Percentiles rank a stretch among this genome's conserved stretches.
Evolutionary conservation across 148 eudicot genomes (phyloP).

Genomic region (Cornus kousa): DNA sequence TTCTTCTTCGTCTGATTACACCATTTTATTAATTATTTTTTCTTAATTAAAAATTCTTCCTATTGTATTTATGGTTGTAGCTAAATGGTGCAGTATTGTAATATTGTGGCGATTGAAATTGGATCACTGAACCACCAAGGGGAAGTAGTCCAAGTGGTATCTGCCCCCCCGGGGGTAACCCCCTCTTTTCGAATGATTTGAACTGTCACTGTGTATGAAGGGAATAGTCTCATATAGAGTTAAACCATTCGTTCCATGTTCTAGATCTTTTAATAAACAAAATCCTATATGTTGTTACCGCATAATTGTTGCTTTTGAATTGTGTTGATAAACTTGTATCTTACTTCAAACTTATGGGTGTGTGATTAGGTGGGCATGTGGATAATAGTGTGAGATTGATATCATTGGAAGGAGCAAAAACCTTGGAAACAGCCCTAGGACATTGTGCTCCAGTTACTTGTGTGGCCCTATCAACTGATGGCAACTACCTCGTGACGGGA

Average conservation of each 20-base stretch:
- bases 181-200: no score
- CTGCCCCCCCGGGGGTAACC: no score
- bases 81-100: neutral
- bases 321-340: neutral
- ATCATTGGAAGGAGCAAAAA: conserved; percentile 85
- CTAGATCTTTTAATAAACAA: no score
- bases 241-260: neutral
- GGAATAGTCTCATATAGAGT: neutral
- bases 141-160: no score
- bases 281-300: neutral
- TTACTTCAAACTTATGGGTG: neutral
- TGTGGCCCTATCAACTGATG: conserved; percentile 71
- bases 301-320: no score
- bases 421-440: conserved; percentile 85
- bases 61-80: neutral
- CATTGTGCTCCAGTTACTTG: conserved; percentile 98
- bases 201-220: neutral
- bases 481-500: conserved; percentile 89
- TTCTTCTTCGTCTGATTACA: neutral
- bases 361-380: conserved; percentile 80
- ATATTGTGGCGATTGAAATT: neutral
- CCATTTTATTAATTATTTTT: neutral
- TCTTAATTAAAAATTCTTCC: no score
- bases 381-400: conserved; percentile 83
- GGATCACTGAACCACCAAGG: neutral